Evolutionary conservation across 352 stramenopile genomes (phyloP).

Genomic region (Pythium dissotocum): DNA sequence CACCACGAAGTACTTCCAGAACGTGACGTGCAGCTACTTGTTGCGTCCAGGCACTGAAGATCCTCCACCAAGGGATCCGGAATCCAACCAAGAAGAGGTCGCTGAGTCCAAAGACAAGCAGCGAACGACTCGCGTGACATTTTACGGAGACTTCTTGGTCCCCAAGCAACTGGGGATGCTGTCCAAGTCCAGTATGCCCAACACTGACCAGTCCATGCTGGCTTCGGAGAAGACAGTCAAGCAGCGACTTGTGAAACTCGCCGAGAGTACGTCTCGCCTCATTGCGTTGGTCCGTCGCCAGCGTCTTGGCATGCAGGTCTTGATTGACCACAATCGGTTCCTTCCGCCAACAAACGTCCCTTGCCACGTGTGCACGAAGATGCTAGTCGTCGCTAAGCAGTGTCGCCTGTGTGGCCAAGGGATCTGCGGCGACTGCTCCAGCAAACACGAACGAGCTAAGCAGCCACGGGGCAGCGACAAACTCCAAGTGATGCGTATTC

Average conservation of each 20-base stretch:
- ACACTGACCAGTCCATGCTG: neutral
- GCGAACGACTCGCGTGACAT: slow-evolving; percentile 11
- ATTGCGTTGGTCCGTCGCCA: slow-evolving; percentile 49
- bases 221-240: slow-evolving; percentile 12
- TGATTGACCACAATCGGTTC: slow-evolving; percentile 50
- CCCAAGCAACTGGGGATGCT: slow-evolving; percentile 4
- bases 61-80: no score
- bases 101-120: neutral
- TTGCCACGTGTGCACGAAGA: slow-evolving; percentile 39
- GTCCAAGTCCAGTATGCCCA: neutral
- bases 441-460: no score
- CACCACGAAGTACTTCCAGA: no score
- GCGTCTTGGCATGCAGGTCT: slow-evolving; percentile 51
- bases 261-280: slow-evolving; percentile 22
- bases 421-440: no score
- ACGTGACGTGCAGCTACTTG: no score
- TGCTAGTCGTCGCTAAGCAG: no score
- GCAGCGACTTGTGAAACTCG: slow-evolving; percentile 9
- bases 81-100: no score
- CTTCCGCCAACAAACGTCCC: slow-evolving; percentile 42
- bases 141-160: slow-evolving; percentile 16
- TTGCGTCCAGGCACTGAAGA: no score
- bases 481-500: slow-evolving; percentile 32
- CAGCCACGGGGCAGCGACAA: neutral
- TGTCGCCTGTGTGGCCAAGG: no score